These are phyloP conservation scores for Peronospora farinosa DNA, from an alignment of 352 stramenopile genomes.

Conservation along the genomic window DNA sequence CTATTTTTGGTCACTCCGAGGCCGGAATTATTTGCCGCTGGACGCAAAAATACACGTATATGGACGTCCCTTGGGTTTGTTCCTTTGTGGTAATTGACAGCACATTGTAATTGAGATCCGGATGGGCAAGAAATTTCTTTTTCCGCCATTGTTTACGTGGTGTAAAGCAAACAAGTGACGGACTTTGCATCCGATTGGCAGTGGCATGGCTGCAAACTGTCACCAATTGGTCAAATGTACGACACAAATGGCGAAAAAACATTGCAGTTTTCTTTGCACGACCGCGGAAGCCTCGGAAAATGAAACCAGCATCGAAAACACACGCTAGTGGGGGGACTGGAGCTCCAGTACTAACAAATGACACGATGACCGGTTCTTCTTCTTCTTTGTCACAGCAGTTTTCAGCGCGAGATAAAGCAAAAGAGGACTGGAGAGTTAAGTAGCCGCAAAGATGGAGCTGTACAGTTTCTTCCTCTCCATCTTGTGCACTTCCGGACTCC, in stretches of 20 bases:
- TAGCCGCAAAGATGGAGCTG: conserved; percentile 14
- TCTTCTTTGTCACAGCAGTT: conserved; percentile 4
- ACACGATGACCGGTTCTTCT: conserved; percentile 13
- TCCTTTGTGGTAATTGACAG: conserved; percentile 19
- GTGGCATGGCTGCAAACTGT: conserved; percentile 3
- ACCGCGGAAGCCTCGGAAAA: conserved; percentile 44
- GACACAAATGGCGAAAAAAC: conserved; percentile 38
- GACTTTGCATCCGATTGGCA: neutral
- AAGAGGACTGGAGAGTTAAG: conserved; percentile 23
- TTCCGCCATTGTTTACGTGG: conserved; percentile 63
- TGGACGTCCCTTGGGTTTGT: conserved; percentile 15
- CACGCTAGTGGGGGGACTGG: conserved; percentile 26
- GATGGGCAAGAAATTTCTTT: conserved; percentile 45
- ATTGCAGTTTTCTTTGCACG: conserved; percentile 44
- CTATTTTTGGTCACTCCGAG: neutral
- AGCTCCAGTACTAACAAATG: conserved; percentile 9
- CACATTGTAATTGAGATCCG: conserved; percentile 27
- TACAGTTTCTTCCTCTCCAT: conserved; percentile 8
- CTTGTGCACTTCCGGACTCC: conserved; percentile 1
- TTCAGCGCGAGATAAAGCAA: conserved; percentile 3
- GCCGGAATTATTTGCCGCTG: conserved; percentile 10
- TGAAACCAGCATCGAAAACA: conserved; percentile 41
- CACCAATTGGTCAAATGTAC: conserved; percentile 32
- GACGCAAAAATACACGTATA: conserved; percentile 40
- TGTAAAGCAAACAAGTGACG: conserved; percentile 38